Base-by-base conservation (phyloP, 129 eudicot genomes). In the Rutidosis leptorrhynchoides region DNA sequence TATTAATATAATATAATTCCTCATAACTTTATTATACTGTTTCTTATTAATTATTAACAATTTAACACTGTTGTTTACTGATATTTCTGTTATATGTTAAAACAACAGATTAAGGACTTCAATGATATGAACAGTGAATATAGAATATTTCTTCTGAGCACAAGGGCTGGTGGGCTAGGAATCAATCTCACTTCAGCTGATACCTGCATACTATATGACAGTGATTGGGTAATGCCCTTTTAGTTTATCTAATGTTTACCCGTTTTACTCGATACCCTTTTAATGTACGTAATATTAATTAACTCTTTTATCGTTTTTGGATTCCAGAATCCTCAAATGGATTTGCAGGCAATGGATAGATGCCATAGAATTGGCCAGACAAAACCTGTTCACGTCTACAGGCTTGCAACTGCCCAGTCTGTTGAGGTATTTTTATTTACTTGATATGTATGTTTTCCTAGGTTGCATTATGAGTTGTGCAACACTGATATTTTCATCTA, bases 291-390 rank as follows among this genome's bases (percentile, higher is more conserved):
- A n/a, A n/a, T n/a, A n/a, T n/a, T n/a, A n/a, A n/a, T 35, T 27
- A 65, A 58, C 67, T 51, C 49, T 61, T 49, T 61, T 7, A 46
- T 11, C 52, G 24, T 8, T 60, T 73, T 73, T 75, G 77, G 58
- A 23, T 67, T 73, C 15, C 96, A 94, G 99, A 94, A 94, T 57
- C 99, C 99, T 28, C 99, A 94, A 85, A 86, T 89, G 95, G 99
- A 94, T 81, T 78, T 94, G 62, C 99, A 94, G 80, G 99, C 99
- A 17, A 94, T 94, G 99, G 99, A 94, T 58, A 84, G 99, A 29
- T 94, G 99, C 74, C 99, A 94, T 48, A 84, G 99, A 77, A 94
- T 94, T 27, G 99, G 99, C 27, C 99, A 94, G 69, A 94, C 99
- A 27, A 94, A 94, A 77, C 99, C 99, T 65, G 99, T 94, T 70